Evolutionary conservation across 805 yeast species (phyloP).

Genomic region (Suhomyces faveliae): DNA sequence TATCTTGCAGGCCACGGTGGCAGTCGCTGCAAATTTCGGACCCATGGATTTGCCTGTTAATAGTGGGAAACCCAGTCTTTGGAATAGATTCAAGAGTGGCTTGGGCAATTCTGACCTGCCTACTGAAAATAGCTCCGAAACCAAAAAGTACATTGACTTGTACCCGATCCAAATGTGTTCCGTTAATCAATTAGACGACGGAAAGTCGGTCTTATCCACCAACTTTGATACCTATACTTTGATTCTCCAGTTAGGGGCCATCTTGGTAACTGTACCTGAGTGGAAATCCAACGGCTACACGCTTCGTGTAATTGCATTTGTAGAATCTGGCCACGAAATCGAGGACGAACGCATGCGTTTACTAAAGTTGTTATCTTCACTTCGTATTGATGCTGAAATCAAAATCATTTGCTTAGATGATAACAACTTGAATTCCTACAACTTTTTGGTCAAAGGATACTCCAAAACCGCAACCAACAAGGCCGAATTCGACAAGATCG

Average conservation of each 20-base stretch:
- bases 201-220: conserved; percentile 72
- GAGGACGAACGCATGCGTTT: conserved; percentile 68
- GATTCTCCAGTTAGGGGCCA: conserved; percentile 91
- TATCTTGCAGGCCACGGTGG: conserved; percentile 86
- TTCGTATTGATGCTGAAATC: conserved; percentile 83
- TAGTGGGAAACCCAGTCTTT: conserved; percentile 18
- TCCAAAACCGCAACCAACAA: conserved; percentile 29
- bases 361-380: conserved; percentile 59
- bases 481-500: conserved; percentile 42
- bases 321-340: conserved; percentile 70
- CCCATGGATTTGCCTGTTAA: conserved; percentile 60
- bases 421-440: conserved; percentile 59
- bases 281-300: conserved; percentile 75
- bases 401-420: conserved; percentile 66
- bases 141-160: conserved; percentile 68
- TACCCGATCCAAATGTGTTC: conserved; percentile 98
- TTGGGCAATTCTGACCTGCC: conserved; percentile 1
- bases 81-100: conserved; percentile 3
- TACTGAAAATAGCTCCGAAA: neutral
- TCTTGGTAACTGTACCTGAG: conserved; percentile 85
- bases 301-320: conserved; percentile 84
- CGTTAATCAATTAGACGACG: conserved; percentile 61
- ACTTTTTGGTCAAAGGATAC: conserved; percentile 73
- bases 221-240: conserved; percentile 95
- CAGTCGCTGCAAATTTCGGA: conserved; percentile 87